Percentiles rank a stretch among this genome's conserved stretches.
Conservation (phyloP, 2,329 filamentous ascomycete genomes). For the Ophiostoma ulmi region DNA sequence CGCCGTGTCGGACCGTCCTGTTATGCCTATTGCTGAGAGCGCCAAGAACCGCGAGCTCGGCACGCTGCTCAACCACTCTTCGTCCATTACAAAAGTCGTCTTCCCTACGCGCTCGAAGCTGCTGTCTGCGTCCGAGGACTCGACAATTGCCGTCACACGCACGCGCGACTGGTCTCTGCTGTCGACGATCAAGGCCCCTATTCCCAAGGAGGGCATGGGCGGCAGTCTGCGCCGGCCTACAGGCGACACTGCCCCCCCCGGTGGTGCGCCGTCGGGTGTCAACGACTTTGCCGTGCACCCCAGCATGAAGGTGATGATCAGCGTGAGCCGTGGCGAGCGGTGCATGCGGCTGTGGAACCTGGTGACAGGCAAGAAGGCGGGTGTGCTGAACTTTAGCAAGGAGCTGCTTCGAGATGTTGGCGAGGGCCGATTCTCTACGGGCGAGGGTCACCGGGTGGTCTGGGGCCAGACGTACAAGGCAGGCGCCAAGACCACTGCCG, state of each 20-base stretch:
- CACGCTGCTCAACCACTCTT: conserved; percentile 77
- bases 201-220: conserved; percentile 60
- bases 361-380: conserved; percentile 92
- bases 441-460: conserved; percentile 74
- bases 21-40: conserved; percentile 64
- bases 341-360: conserved; percentile 95
- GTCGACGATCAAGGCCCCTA: conserved; percentile 81
- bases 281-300: conserved; percentile 96
- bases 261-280: conserved; percentile 76
- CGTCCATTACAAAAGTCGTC: conserved; percentile 69
- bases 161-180: conserved; percentile 86
- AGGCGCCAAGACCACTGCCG: conserved; percentile 43
- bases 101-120: conserved; percentile 87
- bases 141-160: conserved; percentile 79
- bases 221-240: conserved; percentile 54
- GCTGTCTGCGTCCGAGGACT: conserved; percentile 83
- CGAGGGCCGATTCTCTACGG: conserved; percentile 64
- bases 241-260: conserved; percentile 80
- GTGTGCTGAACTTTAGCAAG: conserved; percentile 77
- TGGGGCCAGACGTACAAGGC: conserved; percentile 51
- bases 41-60: conserved; percentile 83
- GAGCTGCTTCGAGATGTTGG: conserved; percentile 68
- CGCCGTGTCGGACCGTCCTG: conserved; percentile 61
- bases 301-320: conserved; percentile 94
- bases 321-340: conserved; percentile 80